Evolutionary conservation across 805 yeast species (phyloP).

Genomic region (Suhomyces kilbournensis): DNA sequence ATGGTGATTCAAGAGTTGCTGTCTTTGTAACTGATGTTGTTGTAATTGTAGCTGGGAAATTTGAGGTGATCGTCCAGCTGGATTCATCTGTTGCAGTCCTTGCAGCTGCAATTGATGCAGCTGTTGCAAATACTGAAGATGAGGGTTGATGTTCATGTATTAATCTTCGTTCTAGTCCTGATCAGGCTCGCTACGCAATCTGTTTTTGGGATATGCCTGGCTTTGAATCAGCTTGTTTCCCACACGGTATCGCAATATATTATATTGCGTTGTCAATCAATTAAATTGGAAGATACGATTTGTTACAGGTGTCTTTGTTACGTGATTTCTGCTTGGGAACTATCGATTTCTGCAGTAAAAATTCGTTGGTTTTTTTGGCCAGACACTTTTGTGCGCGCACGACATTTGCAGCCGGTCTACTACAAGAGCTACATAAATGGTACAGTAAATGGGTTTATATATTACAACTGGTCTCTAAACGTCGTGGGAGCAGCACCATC

Average conservation of each 20-base stretch:
- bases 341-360: background rate
- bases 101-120: constrained; percentile 27
- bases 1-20: constrained; percentile 31
- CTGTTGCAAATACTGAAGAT: constrained; percentile 41
- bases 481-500: constrained; percentile 6
- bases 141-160: constrained; percentile 41
- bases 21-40: constrained; percentile 36
- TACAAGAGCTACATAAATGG: background rate
- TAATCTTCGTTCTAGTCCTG: background rate
- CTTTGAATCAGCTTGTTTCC: background rate
- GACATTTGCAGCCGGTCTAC: background rate
- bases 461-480: constrained; percentile 23
- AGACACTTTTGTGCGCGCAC: constrained; percentile 1
- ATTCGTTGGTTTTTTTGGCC: constrained; percentile 4
- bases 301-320: background rate
- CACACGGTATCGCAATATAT: background rate
- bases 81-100: constrained; percentile 16
- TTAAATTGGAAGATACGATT: background rate
- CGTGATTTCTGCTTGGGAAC: background rate
- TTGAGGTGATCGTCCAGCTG: constrained; percentile 32
- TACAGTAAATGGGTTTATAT: background rate
- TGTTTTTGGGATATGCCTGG: background rate
- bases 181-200: background rate
- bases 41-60: constrained; percentile 29
- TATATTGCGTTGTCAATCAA: background rate